Evolutionary conservation across 1,284 basidiomycete species (phyloP).

Genomic region (Cryptococcus wingfieldii): DNA sequence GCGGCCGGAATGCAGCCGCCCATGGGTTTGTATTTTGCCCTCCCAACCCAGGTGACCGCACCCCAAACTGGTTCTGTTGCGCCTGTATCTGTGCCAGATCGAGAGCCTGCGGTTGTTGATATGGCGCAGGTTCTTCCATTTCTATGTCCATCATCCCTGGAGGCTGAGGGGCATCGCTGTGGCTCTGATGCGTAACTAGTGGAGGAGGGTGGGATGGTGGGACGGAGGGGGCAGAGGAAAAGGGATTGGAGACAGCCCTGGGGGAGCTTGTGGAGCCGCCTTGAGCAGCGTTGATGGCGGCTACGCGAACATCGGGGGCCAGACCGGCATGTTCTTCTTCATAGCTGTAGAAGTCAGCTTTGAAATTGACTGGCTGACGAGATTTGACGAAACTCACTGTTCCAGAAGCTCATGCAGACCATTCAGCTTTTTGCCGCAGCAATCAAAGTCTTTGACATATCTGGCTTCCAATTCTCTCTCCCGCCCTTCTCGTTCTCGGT

Average conservation of each 20-base stretch:
- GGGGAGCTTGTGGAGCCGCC: neutral
- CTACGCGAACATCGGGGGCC: conserved; percentile 42
- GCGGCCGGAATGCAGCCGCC: conserved; percentile 33
- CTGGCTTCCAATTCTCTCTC: conserved; percentile 47
- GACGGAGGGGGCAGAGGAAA: conserved; percentile 12
- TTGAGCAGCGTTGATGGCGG: conserved; percentile 42
- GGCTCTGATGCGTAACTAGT: conserved; percentile 7
- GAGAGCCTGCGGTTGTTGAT: conserved; percentile 9
- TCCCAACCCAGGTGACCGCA: conserved; percentile 5
- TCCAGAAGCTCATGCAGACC: conserved; percentile 49
- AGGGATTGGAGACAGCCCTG: conserved; percentile 1
- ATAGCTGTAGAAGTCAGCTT: conserved; percentile 32
- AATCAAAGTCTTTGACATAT: conserved; percentile 48
- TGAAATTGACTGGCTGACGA: neutral
- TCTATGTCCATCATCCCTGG: conserved; percentile 52
- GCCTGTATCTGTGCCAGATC: conserved; percentile 14
- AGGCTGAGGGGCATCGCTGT: conserved; percentile 44
- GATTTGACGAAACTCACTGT: conserved; percentile 39
- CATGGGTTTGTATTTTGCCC: conserved; percentile 25
- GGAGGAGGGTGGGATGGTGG: conserved; percentile 4
- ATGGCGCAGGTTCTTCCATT: conserved; percentile 42
- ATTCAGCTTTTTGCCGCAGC: conserved; percentile 47
- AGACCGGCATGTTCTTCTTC: conserved; percentile 50
- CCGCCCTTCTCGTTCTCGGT: conserved; percentile 36
- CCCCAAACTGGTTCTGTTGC: conserved; percentile 9